These are phyloP conservation scores for Sphagnum contortum DNA, from an alignment of 225 moss, liverwort and hornwort species.

Conservation along the genomic window DNA sequence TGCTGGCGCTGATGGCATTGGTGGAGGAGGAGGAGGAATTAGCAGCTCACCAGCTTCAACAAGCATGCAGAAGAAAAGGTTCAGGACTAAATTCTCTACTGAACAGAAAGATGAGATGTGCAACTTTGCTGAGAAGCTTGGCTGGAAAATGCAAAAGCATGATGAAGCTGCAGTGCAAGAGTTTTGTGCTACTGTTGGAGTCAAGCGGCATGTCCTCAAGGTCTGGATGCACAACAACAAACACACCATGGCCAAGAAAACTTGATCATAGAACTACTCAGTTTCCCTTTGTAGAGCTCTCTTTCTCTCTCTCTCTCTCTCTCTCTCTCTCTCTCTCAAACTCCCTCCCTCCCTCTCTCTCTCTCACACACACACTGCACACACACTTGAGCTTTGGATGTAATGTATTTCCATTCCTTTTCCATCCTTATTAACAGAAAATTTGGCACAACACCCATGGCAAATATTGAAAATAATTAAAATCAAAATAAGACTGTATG, in stretches of 20 bases:
- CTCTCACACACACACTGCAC: no score
- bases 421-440: no score
- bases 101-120: conserved; percentile 99
- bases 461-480: no score
- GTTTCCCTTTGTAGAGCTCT: no score
- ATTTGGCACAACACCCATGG: no score
- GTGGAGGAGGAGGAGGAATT: conserved; percentile 8
- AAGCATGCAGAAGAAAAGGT: conserved; percentile 69
- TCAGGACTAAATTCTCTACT: conserved; percentile 91
- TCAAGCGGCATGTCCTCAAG: conserved; percentile 98
- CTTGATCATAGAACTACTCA: conserved; percentile 6
- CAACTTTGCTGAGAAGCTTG: conserved; percentile 90
- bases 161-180: conserved; percentile 95
- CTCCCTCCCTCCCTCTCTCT: no score
- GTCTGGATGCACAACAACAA: conserved; percentile 99
- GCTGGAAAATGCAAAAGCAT: conserved; percentile 99
- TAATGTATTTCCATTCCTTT: no score
- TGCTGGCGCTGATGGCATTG: no score
- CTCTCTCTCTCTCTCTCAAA: no score
- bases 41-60: conserved; percentile 55
- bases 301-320: no score
- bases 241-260: conserved; percentile 96
- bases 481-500: no score
- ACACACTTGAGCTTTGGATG: no score
- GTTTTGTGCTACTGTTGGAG: conserved; percentile 80